Base-by-base conservation (phyloP, 768 basidiomycete species). In the Mycena maculata region DNA sequence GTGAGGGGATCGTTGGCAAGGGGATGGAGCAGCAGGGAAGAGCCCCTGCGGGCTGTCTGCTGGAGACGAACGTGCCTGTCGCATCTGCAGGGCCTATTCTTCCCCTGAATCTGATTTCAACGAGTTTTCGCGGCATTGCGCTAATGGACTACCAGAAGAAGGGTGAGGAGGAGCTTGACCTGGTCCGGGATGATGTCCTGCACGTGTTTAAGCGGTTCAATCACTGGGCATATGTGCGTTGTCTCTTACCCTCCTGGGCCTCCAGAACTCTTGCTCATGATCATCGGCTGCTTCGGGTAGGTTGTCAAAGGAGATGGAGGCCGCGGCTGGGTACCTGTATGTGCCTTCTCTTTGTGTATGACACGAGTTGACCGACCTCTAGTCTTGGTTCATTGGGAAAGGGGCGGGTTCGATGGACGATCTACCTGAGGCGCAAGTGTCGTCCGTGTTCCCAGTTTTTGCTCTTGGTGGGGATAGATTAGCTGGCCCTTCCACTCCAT, bases 171-270 rank as follows among this genome's bases (percentile, higher is more conserved):
- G 97, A 99, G 79, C 81, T 99, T 65, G 90, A 93, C 72, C 81
- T 99, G 45, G 87, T 85, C 54, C 97, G 96, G 76, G 96, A 96
- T 71, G 95, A 98, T 75, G 81, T 87, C 23, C 74, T 99, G 69
- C 85, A 95, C 70, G 96, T 99, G 44, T 98, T 98, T 82, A 99
- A 99, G 83, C 87, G 96, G 69, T 99, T 98, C 76, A 98, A 97
- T 67, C 96, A 98, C 79, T 98, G 96, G 95, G 94, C 93, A 78
- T 96, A 95, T 80, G 93, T 94, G 75, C 60, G 86, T 80, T 58
- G 28, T 41, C 55, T 63, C 53, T 68, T 49, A n/a, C n/a, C n/a
- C n/a, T n/a, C n/a, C n/a, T n/a, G n/a, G n/a, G 39, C n/a, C 44
- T 25, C 22, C 22, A n/a, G 42, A 27, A 31, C 31, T 69, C n/a